Conservation (phyloP, 1,139 yeast genomes). For the Pichia sp. region DNA sequence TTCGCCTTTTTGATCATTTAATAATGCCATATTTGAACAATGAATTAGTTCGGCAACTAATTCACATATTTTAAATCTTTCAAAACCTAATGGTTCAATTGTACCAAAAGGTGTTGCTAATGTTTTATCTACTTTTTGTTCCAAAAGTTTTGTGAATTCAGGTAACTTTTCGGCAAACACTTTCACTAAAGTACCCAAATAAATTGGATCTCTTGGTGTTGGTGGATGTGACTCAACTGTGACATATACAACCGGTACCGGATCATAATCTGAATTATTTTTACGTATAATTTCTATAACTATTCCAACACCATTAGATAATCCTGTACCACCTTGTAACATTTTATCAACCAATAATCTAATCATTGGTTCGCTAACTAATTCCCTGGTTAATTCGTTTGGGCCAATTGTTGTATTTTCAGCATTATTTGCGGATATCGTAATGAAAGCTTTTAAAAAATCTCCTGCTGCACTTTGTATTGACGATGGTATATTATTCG, state of each 20-base stretch:
- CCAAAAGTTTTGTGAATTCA: conserved; percentile 55
- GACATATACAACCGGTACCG: conserved; percentile 79
- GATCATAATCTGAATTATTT: conserved; percentile 92
- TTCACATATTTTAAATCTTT: conserved; percentile 91
- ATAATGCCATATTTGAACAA: conserved; percentile 92
- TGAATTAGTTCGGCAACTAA: conserved; percentile 90
- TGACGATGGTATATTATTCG: conserved; percentile 47
- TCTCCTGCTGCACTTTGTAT: conserved; percentile 94
- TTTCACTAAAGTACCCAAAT: conserved; percentile 78
- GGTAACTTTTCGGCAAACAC: conserved; percentile 75
- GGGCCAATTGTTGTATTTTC: conserved; percentile 92
- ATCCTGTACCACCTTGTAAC: conserved; percentile 87
- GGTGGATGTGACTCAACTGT: conserved; percentile 94
- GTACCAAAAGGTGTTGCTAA: conserved; percentile 67
- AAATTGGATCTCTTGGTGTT: conserved; percentile 89
- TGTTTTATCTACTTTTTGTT: conserved; percentile 29
- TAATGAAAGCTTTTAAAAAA: conserved; percentile 85
- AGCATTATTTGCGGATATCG: conserved; percentile 85
- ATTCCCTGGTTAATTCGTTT: conserved; percentile 85
- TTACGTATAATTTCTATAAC: conserved; percentile 92
- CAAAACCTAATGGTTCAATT: conserved; percentile 90
- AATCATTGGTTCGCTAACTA: conserved; percentile 70
- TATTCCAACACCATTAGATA: conserved; percentile 94
- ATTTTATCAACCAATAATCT: conserved; percentile 66
- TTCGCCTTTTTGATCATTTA: conserved; percentile 82